A percentile compares a stretch with the other conserved stretches of the same genome.
phyloP scores from a whole-genome alignment of 495 filamentous ascomycete genomes.

The Hyaloscypha bicolor region DNA sequence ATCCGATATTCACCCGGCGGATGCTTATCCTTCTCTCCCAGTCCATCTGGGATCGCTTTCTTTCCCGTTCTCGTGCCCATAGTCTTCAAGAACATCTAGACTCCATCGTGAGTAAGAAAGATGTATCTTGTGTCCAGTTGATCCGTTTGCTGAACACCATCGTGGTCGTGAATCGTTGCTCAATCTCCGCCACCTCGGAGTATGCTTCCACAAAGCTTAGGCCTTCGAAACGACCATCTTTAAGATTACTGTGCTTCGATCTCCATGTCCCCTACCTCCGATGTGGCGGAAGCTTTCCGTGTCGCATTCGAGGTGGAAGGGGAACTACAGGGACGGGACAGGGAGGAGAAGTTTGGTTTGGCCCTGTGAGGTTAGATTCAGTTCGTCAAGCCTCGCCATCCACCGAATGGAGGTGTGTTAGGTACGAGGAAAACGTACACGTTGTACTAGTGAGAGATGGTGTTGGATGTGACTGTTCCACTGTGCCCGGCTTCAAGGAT shows the following conservation, averaged over 20 bases:
- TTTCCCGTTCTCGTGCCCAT: conserved; percentile 9
- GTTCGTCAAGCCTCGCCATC: neutral
- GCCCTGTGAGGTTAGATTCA: neutral
- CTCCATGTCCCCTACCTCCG: conserved; percentile 6
- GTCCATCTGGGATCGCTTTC: conserved; percentile 3
- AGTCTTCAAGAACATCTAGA: conserved; percentile 3
- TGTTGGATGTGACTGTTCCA: too few species aligned
- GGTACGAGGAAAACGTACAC: too few species aligned
- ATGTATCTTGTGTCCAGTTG: neutral
- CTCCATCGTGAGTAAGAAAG: neutral
- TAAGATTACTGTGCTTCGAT: conserved; percentile 17
- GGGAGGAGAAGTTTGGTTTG: neutral
- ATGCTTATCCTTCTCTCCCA: conserved; percentile 13
- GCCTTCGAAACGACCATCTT: conserved; percentile 16
- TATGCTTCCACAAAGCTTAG: neutral
- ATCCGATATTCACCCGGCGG: conserved; percentile 10
- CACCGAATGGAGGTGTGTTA: too few species aligned
- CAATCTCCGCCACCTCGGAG: neutral
- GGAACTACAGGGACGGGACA: neutral
- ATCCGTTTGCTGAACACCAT: neutral
- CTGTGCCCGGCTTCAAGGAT: too few species aligned
- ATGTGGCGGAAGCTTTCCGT: conserved; percentile 2
- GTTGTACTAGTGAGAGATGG: too few species aligned
- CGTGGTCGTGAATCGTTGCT: neutral
- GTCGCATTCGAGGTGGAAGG: neutral